Base-by-base conservation (phyloP, 768 basidiomycete species). In the Pulveroboletus sp. region DNA sequence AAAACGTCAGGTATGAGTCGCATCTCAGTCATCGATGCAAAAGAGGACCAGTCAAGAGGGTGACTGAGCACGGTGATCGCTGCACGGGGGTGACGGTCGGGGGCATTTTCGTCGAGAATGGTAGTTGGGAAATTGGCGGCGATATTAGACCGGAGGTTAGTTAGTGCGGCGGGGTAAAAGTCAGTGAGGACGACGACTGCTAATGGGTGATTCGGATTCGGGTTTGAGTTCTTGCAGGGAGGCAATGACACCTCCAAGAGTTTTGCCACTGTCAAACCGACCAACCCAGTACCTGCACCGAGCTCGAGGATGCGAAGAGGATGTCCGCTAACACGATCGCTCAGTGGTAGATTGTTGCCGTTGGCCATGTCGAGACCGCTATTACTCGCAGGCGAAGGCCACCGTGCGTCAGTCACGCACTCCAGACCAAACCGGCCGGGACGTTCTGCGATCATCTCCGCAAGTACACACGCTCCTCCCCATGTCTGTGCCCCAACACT, bases 401-500 rank as follows among this genome's bases (percentile, higher is more conserved):
- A n/a, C 36, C 14, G 39, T 2, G 21, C 15, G 6, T 28, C 12
- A 18, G 18, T 32, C 9, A 6, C 0, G 7, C 21, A 26, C 11
- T 21, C 47, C 6, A 81, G 61, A 8, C 77, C 77, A 59, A 85
- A 89, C 26, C 54, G 54, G 3, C 55, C 60, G 0, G 89, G 86
- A 28, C 73, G 62, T 27, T 82, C 75, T 3, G 77, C 78, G 36
- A 93, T 79, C 68, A 82, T 76, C 61, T 89, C 85, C 0, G 89
- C 80, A 48, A 94, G 74, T 7, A 93, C 79, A 56, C 85, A 90
- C 3, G 89, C 85, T 9, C 85, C 81, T 4, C 89, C 90, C 92
- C 91, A 94, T 0, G 90, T 93, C 69, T 93, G 91, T 26, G 89
- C 83, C 1, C 91, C 91, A 15, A 91, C 81, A 47, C 82, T 86